Conservation (phyloP, 495 filamentous ascomycete species). For the Aspergillus saccharolyticus region DNA sequence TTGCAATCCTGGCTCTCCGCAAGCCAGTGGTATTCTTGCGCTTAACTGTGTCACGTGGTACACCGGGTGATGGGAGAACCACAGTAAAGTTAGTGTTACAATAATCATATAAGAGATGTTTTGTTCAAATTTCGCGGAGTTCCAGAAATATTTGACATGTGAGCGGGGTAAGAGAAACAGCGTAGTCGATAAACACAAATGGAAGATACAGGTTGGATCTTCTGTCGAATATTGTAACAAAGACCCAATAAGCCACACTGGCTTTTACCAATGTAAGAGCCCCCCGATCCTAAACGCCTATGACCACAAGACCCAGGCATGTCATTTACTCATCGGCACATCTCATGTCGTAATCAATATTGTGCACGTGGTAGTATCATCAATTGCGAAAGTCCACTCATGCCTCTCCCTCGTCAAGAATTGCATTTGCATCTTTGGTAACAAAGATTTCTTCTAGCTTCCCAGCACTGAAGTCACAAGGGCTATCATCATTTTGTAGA, state of each 20-base stretch:
- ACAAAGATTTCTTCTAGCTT: conserved; percentile 44
- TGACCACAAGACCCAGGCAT: conserved; percentile 14
- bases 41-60: neutral
- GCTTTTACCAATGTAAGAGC: neutral
- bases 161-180: neutral
- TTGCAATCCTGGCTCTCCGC: too few species aligned
- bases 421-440: conserved; percentile 32
- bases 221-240: conserved; percentile 1
- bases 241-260: neutral
- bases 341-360: conserved; percentile 12
- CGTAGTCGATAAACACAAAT: neutral
- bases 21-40: too few species aligned
- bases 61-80: too few species aligned
- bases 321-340: conserved; percentile 10
- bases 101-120: neutral
- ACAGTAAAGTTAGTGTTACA: neutral
- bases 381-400: conserved; percentile 11
- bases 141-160: neutral
- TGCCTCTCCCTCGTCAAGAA: conserved; percentile 37
- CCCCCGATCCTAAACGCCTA: conserved; percentile 25
- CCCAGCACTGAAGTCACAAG: conserved; percentile 22
- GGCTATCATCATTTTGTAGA: conserved; percentile 45
- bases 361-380: conserved; percentile 8
- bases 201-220: neutral
- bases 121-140: neutral